Evolutionary conservation across 768 basidiomycete genomes (phyloP).

Genomic region (Trametopsis cervina): DNA sequence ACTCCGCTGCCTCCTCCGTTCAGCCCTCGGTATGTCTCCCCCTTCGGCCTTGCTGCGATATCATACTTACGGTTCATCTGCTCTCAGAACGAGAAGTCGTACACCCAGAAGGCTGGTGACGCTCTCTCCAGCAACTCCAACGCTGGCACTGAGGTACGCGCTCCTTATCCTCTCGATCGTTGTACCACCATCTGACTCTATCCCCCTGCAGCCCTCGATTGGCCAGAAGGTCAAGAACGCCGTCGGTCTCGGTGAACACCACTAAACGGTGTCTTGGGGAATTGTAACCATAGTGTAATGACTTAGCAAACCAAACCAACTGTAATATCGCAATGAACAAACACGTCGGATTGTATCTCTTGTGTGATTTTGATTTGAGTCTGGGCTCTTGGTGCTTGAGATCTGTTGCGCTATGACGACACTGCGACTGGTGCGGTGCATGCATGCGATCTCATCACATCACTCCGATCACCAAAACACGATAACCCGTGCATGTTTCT

Average conservation of each 20-base stretch:
- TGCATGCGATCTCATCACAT: no score
- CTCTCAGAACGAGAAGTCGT: slow-evolving; percentile 28
- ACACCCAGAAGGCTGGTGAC: slow-evolving; percentile 29
- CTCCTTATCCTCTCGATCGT: slow-evolving; percentile 1
- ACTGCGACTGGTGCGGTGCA: no score
- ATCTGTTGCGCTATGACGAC: no score
- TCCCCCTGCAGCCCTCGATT: slow-evolving; percentile 19
- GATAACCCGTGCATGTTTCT: no score
- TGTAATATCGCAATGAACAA: no score
- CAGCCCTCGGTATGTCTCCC: slow-evolving; percentile 21
- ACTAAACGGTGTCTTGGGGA: no score
- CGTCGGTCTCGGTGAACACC: slow-evolving; percentile 26
- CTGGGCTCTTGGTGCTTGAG: no score
- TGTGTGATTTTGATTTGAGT: no score
- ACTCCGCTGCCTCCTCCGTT: slow-evolving; percentile 23
- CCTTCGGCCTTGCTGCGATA: background rate
- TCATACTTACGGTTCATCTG: background rate
- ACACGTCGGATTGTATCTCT: no score
- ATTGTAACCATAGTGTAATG: no score
- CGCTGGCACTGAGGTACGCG: slow-evolving; percentile 18
- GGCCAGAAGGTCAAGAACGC: slow-evolving; percentile 29
- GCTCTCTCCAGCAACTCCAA: slow-evolving; percentile 26
- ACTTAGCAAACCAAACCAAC: no score
- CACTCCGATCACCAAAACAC: no score
- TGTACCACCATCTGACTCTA: background rate